Percentiles rank a stretch among this genome's conserved stretches.
These are phyloP conservation scores for Botryobasidium botryosum DNA, from an alignment of 768 basidiomycete species.

Conservation along the genomic window DNA sequence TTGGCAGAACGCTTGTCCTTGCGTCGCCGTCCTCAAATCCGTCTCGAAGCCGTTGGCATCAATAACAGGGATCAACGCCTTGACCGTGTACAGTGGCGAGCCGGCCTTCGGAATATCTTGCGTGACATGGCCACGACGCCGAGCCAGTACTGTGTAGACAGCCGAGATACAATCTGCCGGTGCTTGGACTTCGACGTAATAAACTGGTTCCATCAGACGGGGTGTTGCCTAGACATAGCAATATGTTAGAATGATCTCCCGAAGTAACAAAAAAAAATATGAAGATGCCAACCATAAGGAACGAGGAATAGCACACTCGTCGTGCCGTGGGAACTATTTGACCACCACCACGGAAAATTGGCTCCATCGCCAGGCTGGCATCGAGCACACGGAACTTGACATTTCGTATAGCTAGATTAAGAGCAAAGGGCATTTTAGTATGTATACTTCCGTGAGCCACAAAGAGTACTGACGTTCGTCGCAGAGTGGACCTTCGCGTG, in stretches of 20 bases:
- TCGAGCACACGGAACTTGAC: slow-evolving; percentile 96
- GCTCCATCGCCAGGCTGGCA: slow-evolving; percentile 81
- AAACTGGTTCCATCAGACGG: slow-evolving; percentile 90
- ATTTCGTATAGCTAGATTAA: slow-evolving; percentile 98
- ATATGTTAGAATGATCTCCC: not conserved
- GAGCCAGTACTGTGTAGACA: slow-evolving; percentile 95
- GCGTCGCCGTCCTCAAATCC: slow-evolving; percentile 90
- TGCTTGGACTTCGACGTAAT: slow-evolving; percentile 98
- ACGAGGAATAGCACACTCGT: slow-evolving; percentile 96
- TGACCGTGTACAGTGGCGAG: slow-evolving; percentile 93
- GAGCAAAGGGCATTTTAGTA: slow-evolving; percentile 1
- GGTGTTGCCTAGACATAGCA: slow-evolving; percentile 63
- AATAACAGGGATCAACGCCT: slow-evolving; percentile 94
- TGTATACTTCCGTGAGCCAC: not conserved
- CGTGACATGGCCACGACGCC: slow-evolving; percentile 96
- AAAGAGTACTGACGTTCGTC: slow-evolving; percentile 74
- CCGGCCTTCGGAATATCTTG: slow-evolving; percentile 97
- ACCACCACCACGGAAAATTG: slow-evolving; percentile 94
- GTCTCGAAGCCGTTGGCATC: slow-evolving; percentile 99
- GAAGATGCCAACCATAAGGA: slow-evolving; percentile 59
- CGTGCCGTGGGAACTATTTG: slow-evolving; percentile 99
- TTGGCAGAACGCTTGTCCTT: slow-evolving; percentile 97
- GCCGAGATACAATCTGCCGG: slow-evolving; percentile 98
- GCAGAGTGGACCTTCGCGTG: slow-evolving; percentile 91
- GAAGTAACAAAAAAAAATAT: slow-evolving; percentile 6